phyloP scores from a whole-genome alignment of 2,329 filamentous ascomycete genomes.

The Erysiphe pulchra region DNA sequence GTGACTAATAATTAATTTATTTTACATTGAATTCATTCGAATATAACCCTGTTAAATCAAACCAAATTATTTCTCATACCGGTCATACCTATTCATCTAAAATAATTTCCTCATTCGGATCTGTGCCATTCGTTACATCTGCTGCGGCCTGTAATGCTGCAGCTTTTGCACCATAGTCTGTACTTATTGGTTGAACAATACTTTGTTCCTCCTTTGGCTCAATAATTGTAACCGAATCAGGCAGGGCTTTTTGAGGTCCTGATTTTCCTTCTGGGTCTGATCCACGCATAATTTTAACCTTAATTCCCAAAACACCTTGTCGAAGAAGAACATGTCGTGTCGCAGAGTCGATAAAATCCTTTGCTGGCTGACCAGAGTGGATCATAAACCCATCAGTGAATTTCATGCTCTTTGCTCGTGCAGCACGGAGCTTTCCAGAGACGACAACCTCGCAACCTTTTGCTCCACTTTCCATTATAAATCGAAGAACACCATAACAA shows the following conservation, averaged over 20 bases:
- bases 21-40: too few relatives aligned
- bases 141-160: constrained; percentile 41
- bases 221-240: constrained; percentile 97
- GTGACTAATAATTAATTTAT: too few relatives aligned
- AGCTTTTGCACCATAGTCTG: constrained; percentile 96
- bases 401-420: constrained; percentile 99
- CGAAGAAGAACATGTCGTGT: constrained; percentile 98
- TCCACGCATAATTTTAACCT: constrained; percentile 99
- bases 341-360: constrained; percentile 97
- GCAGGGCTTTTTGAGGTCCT: constrained; percentile 87
- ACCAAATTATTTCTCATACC: too few relatives aligned
- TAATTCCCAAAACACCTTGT: constrained; percentile 99
- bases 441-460: constrained; percentile 99
- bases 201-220: constrained; percentile 99
- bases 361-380: constrained; percentile 97
- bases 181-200: constrained; percentile 81
- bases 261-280: constrained; percentile 98
- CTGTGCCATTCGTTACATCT: constrained; percentile 28
- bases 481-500: constrained; percentile 98
- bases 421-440: constrained; percentile 94
- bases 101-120: constrained; percentile 26
- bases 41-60: too few relatives aligned
- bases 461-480: constrained; percentile 99
- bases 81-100: constrained; percentile 13
- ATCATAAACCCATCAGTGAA: constrained; percentile 99